These are phyloP conservation scores for Hsuehochloa calcarea DNA, from an alignment of 176 grass and related monocot genomes.

Conservation along the genomic window DNA sequence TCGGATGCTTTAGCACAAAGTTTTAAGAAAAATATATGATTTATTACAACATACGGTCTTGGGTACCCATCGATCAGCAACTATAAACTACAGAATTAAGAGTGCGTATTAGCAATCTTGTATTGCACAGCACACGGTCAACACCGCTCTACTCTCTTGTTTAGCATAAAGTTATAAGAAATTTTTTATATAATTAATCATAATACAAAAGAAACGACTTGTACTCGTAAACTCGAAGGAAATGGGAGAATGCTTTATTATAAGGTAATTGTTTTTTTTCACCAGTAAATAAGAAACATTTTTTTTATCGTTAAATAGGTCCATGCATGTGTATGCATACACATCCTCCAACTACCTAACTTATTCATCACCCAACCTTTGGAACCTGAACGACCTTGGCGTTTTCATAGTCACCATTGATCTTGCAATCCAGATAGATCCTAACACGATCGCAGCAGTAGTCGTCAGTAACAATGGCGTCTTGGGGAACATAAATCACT, in stretches of 20 bases:
- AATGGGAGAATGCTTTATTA: background rate
- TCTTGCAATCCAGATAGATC: background rate
- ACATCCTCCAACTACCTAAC: background rate
- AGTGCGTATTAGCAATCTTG: too few relatives aligned
- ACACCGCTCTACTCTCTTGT: too few relatives aligned
- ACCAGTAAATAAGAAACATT: background rate
- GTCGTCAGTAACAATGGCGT: background rate
- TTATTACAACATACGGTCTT: too few relatives aligned
- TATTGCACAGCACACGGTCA: too few relatives aligned
- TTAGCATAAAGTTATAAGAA: too few relatives aligned
- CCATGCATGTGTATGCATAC: background rate
- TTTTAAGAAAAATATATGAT: too few relatives aligned
- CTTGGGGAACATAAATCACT: background rate
- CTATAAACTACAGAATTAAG: too few relatives aligned
- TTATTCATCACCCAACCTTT: conserved; percentile 16
- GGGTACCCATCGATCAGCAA: too few relatives aligned
- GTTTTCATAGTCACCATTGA: conserved; percentile 9
- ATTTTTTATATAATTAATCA: too few relatives aligned
- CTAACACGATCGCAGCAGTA: conserved; percentile 38
- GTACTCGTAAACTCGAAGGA: background rate
- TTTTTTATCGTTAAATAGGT: too few relatives aligned
- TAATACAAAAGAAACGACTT: too few relatives aligned
- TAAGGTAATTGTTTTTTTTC: background rate
- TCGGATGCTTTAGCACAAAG: too few relatives aligned
- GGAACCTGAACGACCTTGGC: background rate